Base-by-base conservation (phyloP, 2,329 filamentous ascomycete genomes). In the Tolypocladium paradoxum region DNA sequence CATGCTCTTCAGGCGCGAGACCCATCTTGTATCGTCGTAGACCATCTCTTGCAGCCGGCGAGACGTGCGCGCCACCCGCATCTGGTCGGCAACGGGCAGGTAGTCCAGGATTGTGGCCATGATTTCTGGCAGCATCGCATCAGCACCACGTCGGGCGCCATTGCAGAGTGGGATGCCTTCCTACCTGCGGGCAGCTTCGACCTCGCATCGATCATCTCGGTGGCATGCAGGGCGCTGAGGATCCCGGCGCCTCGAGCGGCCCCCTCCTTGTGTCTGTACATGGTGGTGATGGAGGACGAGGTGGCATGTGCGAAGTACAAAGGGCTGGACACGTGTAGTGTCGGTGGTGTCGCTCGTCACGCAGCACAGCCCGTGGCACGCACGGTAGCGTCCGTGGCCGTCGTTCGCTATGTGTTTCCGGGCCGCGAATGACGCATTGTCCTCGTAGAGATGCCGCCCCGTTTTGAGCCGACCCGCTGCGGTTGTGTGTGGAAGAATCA, bases 11-110 rank as follows among this genome's bases (percentile, higher is more conserved):
- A 99, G 71, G 57, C 88, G 81, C 58, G 88, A 83, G 38, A 97
- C 87, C 93, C 93, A 99, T 73, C 92, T 81, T 49, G 90, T 89
- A 69, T 99, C 93, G 68, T 99, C 93, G 70, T 97, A 99, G 3
- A 96, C 91, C 91, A 99, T 99, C 71, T 99, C 93, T 65, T 87
- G 86, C 78, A 97, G 82, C 56, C 89, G 87, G 65, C 82, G 87
- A 54, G 90, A 96, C 27, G 88, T 84, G 57, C 86, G 84, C 46
- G 93, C 92, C 65, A 90, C 92, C 60, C 84, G 83, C 66, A 97
- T 81, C 63, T 95, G 84, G 68, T 96, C 92, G 55, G 85, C 75
- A 31, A 96, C 80, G 38, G 89, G 87, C 38, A 97, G 82, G 72
- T 95, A 90, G 66, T 96, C 90, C 65, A 99, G 81, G 60, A 99